Base-by-base conservation (phyloP, 345 rosid genomes). In the Ceriops tagal region DNA sequence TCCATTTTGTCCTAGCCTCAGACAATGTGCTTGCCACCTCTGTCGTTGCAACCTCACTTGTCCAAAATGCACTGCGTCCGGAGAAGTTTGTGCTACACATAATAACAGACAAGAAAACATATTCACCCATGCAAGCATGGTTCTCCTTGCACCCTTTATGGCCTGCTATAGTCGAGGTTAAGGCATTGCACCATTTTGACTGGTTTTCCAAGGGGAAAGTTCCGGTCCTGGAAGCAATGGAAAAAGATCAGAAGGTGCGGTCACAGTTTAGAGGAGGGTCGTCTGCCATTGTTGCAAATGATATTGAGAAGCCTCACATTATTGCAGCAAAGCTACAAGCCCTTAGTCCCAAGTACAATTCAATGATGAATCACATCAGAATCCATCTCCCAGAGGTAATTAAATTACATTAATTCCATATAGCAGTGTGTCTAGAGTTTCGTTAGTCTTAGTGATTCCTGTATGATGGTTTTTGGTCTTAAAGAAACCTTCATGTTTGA, bases 81-180 rank as follows among this genome's bases (percentile, higher is more conserved):
- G 75, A 83, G 11, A 95, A 81, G 71, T 63, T 86, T 28, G 97
- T 92, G 24, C 83, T 95, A 19, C 99, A 95, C 82, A 81, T 95
- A 46, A 88, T 95, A 68, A 95, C 99, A 20, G 99, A 95, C 67
- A 79, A 81, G 84, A 95, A 95, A 75, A 95, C 99, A 18, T 90
- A 83, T 69, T 87, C 87, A 27, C 99, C 99, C 0, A 95, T 95
- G 99, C 99, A 95, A 76, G 98, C 99, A 19, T 95, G 99, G 99
- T 95, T 95, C 81, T 90, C 99, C 1, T 32, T 95, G 79, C 98
- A 95, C 75, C 82, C 92, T 58, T 73, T 92, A 13, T 69, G 83
- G 3, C 97, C 97, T n/a, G 88, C 99, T 10, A 73, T 95, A 18
- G 75, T 95, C 71, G 98, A 95, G 82, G 97, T 95, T 18, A 92